These are phyloP conservation scores for Paramecium sexaurelia DNA, from an alignment of 73 alveolate genomes.

Conservation along the genomic window DNA sequence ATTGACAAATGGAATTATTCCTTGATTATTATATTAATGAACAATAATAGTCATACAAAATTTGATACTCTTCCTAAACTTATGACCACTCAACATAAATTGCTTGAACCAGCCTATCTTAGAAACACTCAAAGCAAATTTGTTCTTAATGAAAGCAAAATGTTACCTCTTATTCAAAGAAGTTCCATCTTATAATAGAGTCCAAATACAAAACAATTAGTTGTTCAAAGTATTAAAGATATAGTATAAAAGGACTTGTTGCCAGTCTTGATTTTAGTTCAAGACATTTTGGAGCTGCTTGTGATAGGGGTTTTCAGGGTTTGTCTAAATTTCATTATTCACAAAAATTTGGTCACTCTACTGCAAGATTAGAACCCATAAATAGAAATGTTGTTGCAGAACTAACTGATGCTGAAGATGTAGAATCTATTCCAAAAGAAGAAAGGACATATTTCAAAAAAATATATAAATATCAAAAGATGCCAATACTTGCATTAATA, in stretches of 20 bases:
- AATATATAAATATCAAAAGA: neutral
- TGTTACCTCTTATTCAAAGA: neutral
- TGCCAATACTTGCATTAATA: conserved; percentile 1
- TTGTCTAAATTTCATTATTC: neutral
- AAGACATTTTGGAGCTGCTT: neutral
- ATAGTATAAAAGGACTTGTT: neutral
- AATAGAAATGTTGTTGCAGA: neutral
- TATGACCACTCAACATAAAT: conserved; percentile 16
- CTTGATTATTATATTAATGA: conserved; percentile 53
- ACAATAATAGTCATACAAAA: conserved; percentile 8
- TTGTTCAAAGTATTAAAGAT: neutral
- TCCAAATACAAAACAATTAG: neutral
- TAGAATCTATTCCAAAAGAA: conserved; percentile 16
- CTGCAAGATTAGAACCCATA: neutral
- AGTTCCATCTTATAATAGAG: neutral
- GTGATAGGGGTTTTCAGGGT: conserved; percentile 29
- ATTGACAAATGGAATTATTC: conserved; percentile 64
- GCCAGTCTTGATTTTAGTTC: neutral
- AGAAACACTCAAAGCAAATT: neutral
- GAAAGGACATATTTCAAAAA: neutral
- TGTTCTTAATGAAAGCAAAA: neutral
- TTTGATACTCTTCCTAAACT: conserved; percentile 22
- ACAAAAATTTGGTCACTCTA: conserved; percentile 24
- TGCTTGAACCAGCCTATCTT: conserved; percentile 11
- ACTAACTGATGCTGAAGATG: conserved; percentile 16